These are phyloP conservation scores for Flammula alnicola DNA, from an alignment of 1,284 basidiomycete genomes.

Conservation along the genomic window DNA sequence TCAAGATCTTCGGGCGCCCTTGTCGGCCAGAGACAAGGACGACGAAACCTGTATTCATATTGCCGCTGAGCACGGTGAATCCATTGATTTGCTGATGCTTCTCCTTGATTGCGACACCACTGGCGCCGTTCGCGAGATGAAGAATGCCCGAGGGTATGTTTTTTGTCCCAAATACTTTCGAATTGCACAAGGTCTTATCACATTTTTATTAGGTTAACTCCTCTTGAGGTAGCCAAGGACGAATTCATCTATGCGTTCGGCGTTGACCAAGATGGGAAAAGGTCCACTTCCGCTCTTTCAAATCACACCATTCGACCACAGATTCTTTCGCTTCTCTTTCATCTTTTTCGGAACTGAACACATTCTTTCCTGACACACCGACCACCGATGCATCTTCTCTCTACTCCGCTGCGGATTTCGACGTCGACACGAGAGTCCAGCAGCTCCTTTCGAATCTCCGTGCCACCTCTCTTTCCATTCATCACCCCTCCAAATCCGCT, in stretches of 20 bases:
- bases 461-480: constrained; percentile 44
- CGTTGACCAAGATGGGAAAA: constrained; percentile 50
- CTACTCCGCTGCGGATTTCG: constrained; percentile 41
- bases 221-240: constrained; percentile 66
- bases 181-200: constrained; percentile 2
- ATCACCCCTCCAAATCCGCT: constrained; percentile 38
- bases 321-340: constrained; percentile 49
- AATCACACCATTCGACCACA: constrained; percentile 55
- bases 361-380: constrained; percentile 19
- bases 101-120: constrained; percentile 66
- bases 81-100: constrained; percentile 60
- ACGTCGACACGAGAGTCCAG: constrained; percentile 48
- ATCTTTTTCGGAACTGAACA: constrained; percentile 39
- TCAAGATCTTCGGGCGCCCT: constrained; percentile 65
- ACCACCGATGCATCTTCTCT: constrained; percentile 33
- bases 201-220: constrained; percentile 60
- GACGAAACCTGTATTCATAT: constrained; percentile 94
- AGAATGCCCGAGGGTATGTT: constrained; percentile 70
- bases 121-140: constrained; percentile 56
- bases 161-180: constrained; percentile 14
- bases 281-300: constrained; percentile 59
- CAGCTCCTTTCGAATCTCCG: constrained; percentile 59
- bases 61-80: constrained; percentile 88
- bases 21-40: constrained; percentile 74
- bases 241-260: constrained; percentile 66